Percentiles rank a stretch among this genome's conserved stretches.
phyloP scores from a whole-genome alignment of 2,329 filamentous ascomycete genomes.

The Diaporthe australafricana region DNA sequence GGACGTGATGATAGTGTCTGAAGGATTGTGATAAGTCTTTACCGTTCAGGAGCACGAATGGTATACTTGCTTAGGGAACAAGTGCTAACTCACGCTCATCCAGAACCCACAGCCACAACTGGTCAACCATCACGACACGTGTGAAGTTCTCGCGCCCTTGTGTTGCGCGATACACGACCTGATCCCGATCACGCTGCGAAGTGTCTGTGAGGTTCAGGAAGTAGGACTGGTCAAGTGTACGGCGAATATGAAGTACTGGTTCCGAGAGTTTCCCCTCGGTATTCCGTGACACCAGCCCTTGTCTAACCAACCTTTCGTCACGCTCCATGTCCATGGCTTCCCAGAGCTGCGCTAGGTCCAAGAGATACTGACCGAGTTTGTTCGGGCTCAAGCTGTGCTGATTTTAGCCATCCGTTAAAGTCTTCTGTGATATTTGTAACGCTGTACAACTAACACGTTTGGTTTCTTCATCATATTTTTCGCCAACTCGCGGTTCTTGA shows the following conservation, averaged over 20 bases:
- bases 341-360: constrained; percentile 14
- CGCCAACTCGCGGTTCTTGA: not conserved
- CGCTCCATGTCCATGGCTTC: constrained; percentile 27
- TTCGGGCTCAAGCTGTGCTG: no score
- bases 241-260: constrained; percentile 12
- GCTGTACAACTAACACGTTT: not conserved
- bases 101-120: constrained; percentile 32
- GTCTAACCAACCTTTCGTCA: not conserved
- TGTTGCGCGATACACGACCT: constrained; percentile 32
- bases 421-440: not conserved
- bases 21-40: not conserved
- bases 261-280: not conserved
- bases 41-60: accelerated
- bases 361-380: constrained; percentile 12
- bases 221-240: constrained; percentile 32
- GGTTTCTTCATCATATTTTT: not conserved
- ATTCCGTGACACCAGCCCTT: not conserved
- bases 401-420: no score
- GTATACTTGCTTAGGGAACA: not conserved
- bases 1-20: constrained; percentile 31
- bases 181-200: constrained; percentile 28
- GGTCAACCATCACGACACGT: constrained; percentile 34
- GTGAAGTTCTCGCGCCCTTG: not conserved
- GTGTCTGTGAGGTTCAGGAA: constrained; percentile 31
- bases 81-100: constrained; percentile 18